These are phyloP conservation scores for Pseudonitzschia multiseries DNA, from an alignment of 108 stramenopile species.

Conservation along the genomic window DNA sequence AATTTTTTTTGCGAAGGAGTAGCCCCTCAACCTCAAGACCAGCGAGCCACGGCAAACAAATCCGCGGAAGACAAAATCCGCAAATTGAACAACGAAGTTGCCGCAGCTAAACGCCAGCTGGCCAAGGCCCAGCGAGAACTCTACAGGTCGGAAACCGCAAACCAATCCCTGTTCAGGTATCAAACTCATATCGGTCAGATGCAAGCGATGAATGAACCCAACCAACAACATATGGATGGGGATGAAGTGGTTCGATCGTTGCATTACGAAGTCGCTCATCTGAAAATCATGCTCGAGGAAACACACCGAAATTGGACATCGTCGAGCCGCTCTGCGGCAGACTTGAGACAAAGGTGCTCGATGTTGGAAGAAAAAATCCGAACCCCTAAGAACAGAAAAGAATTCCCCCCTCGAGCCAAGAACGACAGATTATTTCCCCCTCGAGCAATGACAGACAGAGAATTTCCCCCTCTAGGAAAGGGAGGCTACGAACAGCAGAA, in stretches of 20 bases:
- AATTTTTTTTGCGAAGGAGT: background rate
- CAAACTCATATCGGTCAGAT: background rate
- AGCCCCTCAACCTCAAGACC: background rate
- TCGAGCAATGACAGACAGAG: background rate
- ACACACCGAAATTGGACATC: background rate
- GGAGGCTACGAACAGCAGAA: background rate
- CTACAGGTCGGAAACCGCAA: background rate
- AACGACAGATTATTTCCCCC: background rate
- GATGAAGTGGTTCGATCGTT: background rate
- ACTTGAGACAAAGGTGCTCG: background rate
- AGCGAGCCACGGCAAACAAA: background rate
- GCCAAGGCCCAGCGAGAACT: conserved; percentile 40
- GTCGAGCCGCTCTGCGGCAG: background rate
- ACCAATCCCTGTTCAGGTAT: background rate
- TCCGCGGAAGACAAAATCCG: background rate
- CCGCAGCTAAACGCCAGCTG: conserved; percentile 46
- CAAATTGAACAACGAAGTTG: background rate
- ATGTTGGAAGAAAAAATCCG: background rate
- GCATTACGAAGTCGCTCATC: background rate
- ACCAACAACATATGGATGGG: background rate
- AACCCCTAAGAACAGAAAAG: background rate
- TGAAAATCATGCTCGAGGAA: background rate
- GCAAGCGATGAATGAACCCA: background rate
- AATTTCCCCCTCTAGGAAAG: too few species aligned
- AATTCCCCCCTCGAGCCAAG: background rate